Base-by-base conservation (phyloP, 2,329 filamentous ascomycete genomes). In the Gliomastix tumulicola region DNA sequence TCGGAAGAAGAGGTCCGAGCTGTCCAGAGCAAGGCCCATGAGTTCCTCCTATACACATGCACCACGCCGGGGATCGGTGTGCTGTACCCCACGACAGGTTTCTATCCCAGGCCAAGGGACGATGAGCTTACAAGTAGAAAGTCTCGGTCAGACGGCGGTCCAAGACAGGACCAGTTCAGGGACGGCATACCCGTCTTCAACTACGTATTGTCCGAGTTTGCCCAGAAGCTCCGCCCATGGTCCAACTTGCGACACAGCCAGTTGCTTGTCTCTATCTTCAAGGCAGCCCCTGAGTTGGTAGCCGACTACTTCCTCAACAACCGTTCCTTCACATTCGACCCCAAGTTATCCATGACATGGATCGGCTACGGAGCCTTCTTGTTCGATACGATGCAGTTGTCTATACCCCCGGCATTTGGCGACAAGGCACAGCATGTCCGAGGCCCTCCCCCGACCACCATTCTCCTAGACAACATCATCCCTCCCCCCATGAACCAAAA, bases 341-440 rank as follows among this genome's bases (percentile, higher is more conserved):
- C 92, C 0, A 97, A 95, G 53, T 71, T 94, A 6, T 92, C 88
- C 4, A 82, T 88, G 31, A 92, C 88, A 0, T 98, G 92, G 92
- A 85, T 97, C 47, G 89, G 90, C 30, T 95, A 94, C 54, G 88
- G 88, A 1, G 80, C 88, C 0, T 87, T 97, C 43, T 63, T 98
- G 6, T 94, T 94, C 58, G 84, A 84, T 42, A 78, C 82, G 2
- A 79, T 96, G 32, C 75, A 82, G 39, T 66, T 94, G 23, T 78
- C 82, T 2, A 67, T 95, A 3, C 89, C 89, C 3, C 54, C 65
- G 19, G 75, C 74, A 41, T 87, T 90, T 51, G 88, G 88, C 11
- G 76, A 80, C 47, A 68, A 68, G 28, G 69, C 74, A 11, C 69
- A 68, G 30, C 82, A 78, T 44, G 47, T 55, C 30, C 76, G 79